Base-by-base conservation (phyloP, 1,284 basidiomycete species). In the Tilletiaria anomala region DNA sequence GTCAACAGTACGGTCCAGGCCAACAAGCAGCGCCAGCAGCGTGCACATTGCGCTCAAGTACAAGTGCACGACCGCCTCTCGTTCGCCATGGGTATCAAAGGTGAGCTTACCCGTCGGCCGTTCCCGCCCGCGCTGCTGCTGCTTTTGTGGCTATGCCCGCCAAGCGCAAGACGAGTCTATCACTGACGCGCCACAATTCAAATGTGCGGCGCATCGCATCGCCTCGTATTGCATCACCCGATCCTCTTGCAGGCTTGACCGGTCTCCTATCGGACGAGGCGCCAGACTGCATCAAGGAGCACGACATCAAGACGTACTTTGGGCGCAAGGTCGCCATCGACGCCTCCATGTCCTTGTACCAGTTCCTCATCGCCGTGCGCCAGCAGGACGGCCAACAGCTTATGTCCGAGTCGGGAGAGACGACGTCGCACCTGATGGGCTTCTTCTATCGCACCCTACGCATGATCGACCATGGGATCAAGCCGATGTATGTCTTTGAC, bases 391-490 rank as follows among this genome's bases (percentile, higher is more conserved):
- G 93, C 11, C 87, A 97, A 69, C 78, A 93, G 74, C 76, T 99
- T 54, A 93, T 84, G 66, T 94, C 93, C 58, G 91, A 97, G 18
- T 79, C 79, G 1, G 93, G 93, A 14, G 93, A 99, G 67, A 93
- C 88, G 1, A 52, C 48, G 6, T 80, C 87, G 70, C 91, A 97
- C 70, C 73, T 97, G 14, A 94, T 97, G 83, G 91, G 91, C 0
- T 84, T 96, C 70, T 97, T 97, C 71, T 96, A 96, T 65, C 78
- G 91, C 15, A 58, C 54, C 5, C 43, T 61, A 19, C 78, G 93
- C 17, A 97, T 97, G 71, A 86, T 93, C n/a, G 93, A 99, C 69
- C 87, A 93, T 56, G 93, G 93, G 4, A 88, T 97, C 65, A 97
- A 99, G 66, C 91, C 91, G 1, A 83, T 82, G 37, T 97, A 96